Conservation (phyloP, 306 rosid species). For the Gastrolobium villosum region DNA sequence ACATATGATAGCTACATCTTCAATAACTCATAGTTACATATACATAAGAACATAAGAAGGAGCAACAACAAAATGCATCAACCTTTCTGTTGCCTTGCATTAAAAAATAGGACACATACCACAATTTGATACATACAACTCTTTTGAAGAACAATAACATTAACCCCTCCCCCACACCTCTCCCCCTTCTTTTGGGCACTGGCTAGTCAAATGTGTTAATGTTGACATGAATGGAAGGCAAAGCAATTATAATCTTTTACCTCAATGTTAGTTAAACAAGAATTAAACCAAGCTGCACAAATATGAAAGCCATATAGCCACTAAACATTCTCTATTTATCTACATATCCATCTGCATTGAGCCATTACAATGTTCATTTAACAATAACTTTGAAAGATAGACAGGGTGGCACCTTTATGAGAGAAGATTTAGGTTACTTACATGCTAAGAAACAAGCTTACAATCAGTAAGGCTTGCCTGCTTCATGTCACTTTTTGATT, state of each 20-base stretch:
- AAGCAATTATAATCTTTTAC: background rate
- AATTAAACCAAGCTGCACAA: constrained; percentile 33
- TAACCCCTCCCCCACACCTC: background rate
- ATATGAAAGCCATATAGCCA: constrained; percentile 25
- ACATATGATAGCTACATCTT: constrained; percentile 28
- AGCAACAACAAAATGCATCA: background rate
- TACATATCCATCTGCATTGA: constrained; percentile 22
- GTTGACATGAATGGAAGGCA: constrained; percentile 22
- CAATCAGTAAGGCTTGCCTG: constrained; percentile 37
- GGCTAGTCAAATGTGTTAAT: constrained; percentile 35
- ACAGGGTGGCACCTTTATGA: constrained; percentile 13
- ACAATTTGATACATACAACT: constrained; percentile 13
- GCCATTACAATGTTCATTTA: constrained; percentile 29
- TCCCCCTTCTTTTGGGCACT: background rate
- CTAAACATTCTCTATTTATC: constrained; percentile 29
- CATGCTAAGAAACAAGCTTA: constrained; percentile 42
- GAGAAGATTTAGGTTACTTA: constrained; percentile 41
- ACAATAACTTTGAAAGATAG: constrained; percentile 8
- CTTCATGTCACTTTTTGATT: constrained; percentile 33
- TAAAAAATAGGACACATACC: constrained; percentile 6
- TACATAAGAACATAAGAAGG: background rate
- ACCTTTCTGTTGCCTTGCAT: constrained; percentile 29
- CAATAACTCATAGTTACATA: constrained; percentile 18
- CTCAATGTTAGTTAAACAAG: constrained; percentile 21
- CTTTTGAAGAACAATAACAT: constrained; percentile 31